Evolutionary conservation across 31 red algal genomes (phyloP).

Genomic region (Odonthalia washingtoniensis): DNA sequence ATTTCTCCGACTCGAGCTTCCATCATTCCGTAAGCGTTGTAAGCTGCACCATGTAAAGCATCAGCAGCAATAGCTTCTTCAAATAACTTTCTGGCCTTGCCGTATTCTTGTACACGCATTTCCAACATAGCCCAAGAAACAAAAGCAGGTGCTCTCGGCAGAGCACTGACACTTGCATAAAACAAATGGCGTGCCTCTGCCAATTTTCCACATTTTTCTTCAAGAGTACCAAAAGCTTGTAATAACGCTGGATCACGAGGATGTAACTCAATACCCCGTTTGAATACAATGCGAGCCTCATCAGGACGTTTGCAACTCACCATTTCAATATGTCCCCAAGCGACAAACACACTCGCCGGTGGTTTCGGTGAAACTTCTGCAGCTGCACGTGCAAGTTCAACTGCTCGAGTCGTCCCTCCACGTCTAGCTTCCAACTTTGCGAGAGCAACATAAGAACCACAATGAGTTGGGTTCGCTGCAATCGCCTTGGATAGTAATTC

Average conservation of each 20-base stretch:
- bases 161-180: constrained; percentile 60
- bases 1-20: constrained; percentile 74
- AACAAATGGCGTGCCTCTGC: constrained; percentile 73
- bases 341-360: constrained; percentile 73
- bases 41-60: constrained; percentile 87
- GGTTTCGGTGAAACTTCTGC: constrained; percentile 46
- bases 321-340: constrained; percentile 91
- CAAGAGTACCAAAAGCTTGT: constrained; percentile 81
- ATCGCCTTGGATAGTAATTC: constrained; percentile 79
- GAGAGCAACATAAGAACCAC: constrained; percentile 60
- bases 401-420: constrained; percentile 56
- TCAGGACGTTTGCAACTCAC: constrained; percentile 52
- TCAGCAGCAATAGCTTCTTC: constrained; percentile 79
- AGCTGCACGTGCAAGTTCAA: constrained; percentile 68
- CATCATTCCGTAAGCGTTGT: constrained; percentile 97
- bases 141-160: constrained; percentile 84
- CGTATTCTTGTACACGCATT: constrained; percentile 52
- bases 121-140: constrained; percentile 98
- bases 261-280: constrained; percentile 63
- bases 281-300: constrained; percentile 72
- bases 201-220: constrained; percentile 70
- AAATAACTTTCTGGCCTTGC: constrained; percentile 79
- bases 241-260: constrained; percentile 73
- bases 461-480: constrained; percentile 18
- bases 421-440: constrained; percentile 79